A percentile compares a stretch with the other conserved stretches of the same genome.
These are phyloP conservation scores for Neopestalotiopsis rosae DNA, from an alignment of 2,329 filamentous ascomycete genomes.

Conservation along the genomic window DNA sequence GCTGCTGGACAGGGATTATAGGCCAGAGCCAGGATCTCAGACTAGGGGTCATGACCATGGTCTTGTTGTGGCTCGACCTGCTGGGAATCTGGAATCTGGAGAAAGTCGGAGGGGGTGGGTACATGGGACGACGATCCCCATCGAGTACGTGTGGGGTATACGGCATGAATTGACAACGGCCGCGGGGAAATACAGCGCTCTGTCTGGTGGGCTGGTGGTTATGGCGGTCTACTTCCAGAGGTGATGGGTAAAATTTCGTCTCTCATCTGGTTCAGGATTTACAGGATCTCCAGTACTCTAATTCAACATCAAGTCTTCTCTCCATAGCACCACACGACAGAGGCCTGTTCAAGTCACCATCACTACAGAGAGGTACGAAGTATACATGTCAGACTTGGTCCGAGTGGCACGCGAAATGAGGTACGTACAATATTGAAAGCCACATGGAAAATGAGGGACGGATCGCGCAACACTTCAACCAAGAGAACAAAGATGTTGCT, in stretches of 20 bases:
- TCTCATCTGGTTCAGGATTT: too few relatives aligned
- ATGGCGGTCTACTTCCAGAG: background rate
- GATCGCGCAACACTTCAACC: too few relatives aligned
- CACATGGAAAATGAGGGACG: too few relatives aligned
- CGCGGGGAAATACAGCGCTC: background rate
- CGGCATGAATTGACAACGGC: background rate
- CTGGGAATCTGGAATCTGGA: conserved; percentile 16
- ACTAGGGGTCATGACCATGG: background rate
- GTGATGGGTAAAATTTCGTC: background rate
- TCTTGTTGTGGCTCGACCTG: background rate
- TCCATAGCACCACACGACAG: too few relatives aligned
- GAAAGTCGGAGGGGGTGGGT: conserved; percentile 14
- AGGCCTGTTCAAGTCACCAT: too few relatives aligned
- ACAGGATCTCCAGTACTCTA: too few relatives aligned
- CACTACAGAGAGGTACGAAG: too few relatives aligned
- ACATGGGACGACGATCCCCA: conserved; percentile 6
- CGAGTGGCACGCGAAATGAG: too few relatives aligned
- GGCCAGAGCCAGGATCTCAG: background rate
- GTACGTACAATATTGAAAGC: too few relatives aligned
- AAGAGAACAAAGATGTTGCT: background rate
- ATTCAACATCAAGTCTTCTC: too few relatives aligned
- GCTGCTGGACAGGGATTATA: conserved; percentile 7
- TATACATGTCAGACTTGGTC: too few relatives aligned
- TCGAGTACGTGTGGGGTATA: conserved; percentile 11
- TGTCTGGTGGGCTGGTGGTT: background rate